These are phyloP conservation scores for Friedmanniomyces endolithicus DNA, from an alignment of 495 filamentous ascomycete species.

Conservation along the genomic window DNA sequence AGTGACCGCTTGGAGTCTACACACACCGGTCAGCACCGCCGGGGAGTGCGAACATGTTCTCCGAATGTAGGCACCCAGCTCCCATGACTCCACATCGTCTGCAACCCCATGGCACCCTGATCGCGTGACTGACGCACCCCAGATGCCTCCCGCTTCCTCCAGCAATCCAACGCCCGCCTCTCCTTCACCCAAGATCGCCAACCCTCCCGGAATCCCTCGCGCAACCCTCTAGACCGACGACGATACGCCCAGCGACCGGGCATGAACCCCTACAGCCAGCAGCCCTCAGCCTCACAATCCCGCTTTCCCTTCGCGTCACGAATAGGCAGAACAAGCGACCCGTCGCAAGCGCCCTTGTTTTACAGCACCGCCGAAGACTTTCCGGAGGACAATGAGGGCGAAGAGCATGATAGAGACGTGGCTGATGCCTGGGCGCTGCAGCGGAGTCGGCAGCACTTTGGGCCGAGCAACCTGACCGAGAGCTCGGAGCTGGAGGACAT, in stretches of 20 bases:
- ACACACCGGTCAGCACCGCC: neutral
- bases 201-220: conserved; percentile 22
- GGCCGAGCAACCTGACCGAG: conserved; percentile 61
- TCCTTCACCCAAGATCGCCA: conserved; percentile 50
- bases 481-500: conserved; percentile 70
- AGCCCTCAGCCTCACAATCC: conserved; percentile 51
- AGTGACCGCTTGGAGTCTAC: no score
- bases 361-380: conserved; percentile 65
- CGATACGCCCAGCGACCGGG: conserved; percentile 38
- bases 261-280: conserved; percentile 41
- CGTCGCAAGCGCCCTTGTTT: conserved; percentile 72
- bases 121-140: conserved; percentile 25
- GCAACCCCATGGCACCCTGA: neutral
- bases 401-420: conserved; percentile 80
- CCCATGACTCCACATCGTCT: neutral
- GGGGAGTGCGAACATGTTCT: conserved; percentile 6
- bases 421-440: conserved; percentile 89
- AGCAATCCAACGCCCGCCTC: conserved; percentile 87
- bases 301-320: conserved; percentile 55
- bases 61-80: conserved; percentile 6
- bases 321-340: conserved; percentile 28
- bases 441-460: conserved; percentile 76
- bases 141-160: conserved; percentile 97
- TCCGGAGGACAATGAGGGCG: conserved; percentile 78
- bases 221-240: conserved; percentile 39